These are phyloP conservation scores for Smithsoniella earleae DNA, from an alignment of 163 green algal genomes.

Conservation along the genomic window DNA sequence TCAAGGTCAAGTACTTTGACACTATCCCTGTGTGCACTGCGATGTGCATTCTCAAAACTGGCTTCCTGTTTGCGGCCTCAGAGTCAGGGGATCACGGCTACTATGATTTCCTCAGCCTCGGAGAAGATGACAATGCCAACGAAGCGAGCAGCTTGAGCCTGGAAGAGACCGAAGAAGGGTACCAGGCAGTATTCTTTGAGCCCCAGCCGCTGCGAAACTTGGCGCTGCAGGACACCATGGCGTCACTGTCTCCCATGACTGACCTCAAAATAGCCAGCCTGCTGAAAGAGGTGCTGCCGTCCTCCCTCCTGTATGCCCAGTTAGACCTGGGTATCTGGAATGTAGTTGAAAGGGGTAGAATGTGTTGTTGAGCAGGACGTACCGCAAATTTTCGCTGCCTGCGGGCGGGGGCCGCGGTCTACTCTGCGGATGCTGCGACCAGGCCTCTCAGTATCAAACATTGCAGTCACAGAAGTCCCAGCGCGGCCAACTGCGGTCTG, in stretches of 20 bases:
- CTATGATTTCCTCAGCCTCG: constrained; percentile 93
- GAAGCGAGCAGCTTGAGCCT: constrained; percentile 65
- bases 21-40: constrained; percentile 72
- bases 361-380: constrained; percentile 40
- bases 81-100: constrained; percentile 93
- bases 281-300: constrained; percentile 76
- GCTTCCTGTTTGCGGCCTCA: constrained; percentile 91
- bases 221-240: constrained; percentile 75
- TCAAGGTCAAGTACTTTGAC: constrained; percentile 95
- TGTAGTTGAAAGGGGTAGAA: no score
- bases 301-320: no score
- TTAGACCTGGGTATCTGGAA: no score
- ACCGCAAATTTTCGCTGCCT: constrained; percentile 81
- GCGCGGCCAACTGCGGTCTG: constrained; percentile 80
- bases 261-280: constrained; percentile 92
- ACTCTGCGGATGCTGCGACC: constrained; percentile 79
- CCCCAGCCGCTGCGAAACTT: constrained; percentile 82
- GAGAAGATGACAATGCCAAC: constrained; percentile 84
- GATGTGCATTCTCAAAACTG: constrained; percentile 89
- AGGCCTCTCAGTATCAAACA: constrained; percentile 79
- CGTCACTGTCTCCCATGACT: constrained; percentile 73
- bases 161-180: constrained; percentile 65
- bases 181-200: constrained; percentile 84
- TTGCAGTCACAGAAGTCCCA: constrained; percentile 79
- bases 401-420: constrained; percentile 65